A percentile compares a stretch with the other conserved stretches of the same genome.
Conservation (phyloP, 129 eudicot genomes). For the Saussurea involucrata region DNA sequence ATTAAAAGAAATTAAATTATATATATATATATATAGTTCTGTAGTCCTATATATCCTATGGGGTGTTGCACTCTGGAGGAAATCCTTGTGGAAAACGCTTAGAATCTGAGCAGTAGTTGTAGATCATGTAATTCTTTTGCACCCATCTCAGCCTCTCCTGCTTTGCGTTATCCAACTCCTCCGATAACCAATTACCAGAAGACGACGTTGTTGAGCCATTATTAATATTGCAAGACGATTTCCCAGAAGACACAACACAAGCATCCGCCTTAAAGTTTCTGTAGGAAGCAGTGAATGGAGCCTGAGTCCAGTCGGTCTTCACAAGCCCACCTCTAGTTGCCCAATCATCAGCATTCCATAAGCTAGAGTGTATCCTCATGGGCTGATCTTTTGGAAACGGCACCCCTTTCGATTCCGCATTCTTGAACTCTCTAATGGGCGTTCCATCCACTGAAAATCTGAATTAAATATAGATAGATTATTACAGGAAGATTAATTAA, state of each 20-base stretch:
- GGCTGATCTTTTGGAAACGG: constrained; percentile 54
- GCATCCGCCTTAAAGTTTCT: constrained; percentile 48
- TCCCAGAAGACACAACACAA: constrained; percentile 47
- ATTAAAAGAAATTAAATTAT: too few relatives aligned
- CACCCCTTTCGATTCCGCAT: constrained; percentile 48
- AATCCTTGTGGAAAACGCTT: constrained; percentile 51
- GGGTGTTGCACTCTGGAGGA: constrained; percentile 34
- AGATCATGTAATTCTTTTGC: constrained; percentile 57
- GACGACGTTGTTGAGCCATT: neutral
- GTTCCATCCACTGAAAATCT: constrained; percentile 72
- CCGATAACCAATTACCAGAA: constrained; percentile 32
- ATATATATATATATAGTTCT: too few relatives aligned
- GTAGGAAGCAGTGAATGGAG: constrained; percentile 70
- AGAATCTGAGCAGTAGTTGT: constrained; percentile 53
- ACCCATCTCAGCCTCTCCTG: constrained; percentile 51
- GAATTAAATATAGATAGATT: neutral
- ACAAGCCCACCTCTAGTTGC: constrained; percentile 69
- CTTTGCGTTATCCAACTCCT: constrained; percentile 42
- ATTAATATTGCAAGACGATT: constrained; percentile 45
- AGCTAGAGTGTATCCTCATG: constrained; percentile 59
- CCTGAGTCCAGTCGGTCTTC: constrained; percentile 65
- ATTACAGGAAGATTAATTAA: too few relatives aligned
- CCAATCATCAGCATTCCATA: constrained; percentile 82
- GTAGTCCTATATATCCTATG: constrained; percentile 23
- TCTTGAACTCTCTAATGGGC: constrained; percentile 66